Conservation (phyloP, 169 alveolate species). For the Cyclospora cayetanensis region DNA sequence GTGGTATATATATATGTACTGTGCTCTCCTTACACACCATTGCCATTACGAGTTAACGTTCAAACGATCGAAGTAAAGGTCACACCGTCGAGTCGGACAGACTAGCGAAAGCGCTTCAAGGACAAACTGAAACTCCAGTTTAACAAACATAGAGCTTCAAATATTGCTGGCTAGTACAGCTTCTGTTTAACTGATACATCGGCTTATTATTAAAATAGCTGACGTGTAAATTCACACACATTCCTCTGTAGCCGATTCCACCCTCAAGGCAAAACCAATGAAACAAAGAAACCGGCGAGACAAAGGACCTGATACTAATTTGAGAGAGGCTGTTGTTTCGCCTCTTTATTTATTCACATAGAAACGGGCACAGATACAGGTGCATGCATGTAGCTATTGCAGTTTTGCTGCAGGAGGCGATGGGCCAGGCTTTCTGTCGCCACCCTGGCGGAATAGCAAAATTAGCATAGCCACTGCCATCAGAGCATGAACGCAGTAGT, state of each 20-base stretch:
- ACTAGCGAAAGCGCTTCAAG: no score
- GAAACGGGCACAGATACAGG: not conserved
- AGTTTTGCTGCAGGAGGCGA: not conserved
- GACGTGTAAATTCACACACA: no score
- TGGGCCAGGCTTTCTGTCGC: not conserved
- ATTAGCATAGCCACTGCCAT: not conserved
- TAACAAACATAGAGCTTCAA: no score
- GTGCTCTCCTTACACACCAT: no score
- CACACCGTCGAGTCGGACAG: no score
- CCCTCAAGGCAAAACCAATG: not conserved
- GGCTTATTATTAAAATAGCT: no score
- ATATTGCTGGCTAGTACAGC: no score
- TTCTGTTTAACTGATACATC: no score
- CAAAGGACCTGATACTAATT: not conserved
- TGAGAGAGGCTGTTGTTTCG: not conserved
- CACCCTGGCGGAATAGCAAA: not conserved
- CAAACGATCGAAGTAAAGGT: no score
- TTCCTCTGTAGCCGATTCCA: not conserved
- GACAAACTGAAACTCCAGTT: no score
- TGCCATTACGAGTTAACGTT: no score
- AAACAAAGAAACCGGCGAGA: not conserved
- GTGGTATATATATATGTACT: no score
- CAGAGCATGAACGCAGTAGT: slow-evolving; percentile 61
- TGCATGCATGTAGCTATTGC: not conserved
- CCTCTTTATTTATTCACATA: not conserved